These are phyloP conservation scores for Canariomyces notabilis DNA, from an alignment of 2,329 filamentous ascomycete genomes.

Conservation along the genomic window DNA sequence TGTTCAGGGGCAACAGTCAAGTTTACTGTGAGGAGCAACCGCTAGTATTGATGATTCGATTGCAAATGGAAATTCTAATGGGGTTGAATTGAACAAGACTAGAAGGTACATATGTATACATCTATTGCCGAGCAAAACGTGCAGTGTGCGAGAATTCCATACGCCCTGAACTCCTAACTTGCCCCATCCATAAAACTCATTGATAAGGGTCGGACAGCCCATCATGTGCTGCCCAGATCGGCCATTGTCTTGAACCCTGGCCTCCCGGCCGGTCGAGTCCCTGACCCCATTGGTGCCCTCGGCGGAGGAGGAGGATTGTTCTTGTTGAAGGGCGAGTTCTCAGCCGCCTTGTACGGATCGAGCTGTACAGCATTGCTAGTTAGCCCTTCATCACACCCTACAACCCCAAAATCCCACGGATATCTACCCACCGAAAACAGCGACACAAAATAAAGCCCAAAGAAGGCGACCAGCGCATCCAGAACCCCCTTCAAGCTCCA, in stretches of 20 bases:
- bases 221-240: slow-evolving; percentile 35
- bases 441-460: slow-evolving; percentile 57
- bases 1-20: slow-evolving; percentile 1
- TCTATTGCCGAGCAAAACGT: not conserved
- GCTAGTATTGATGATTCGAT: no score
- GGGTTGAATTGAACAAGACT: no score
- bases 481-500: slow-evolving; percentile 41
- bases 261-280: slow-evolving; percentile 30
- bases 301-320: slow-evolving; percentile 36
- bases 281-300: slow-evolving; percentile 10
- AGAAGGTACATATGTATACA: no score
- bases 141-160: not conserved
- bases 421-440: slow-evolving; percentile 52
- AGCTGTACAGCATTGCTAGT: slow-evolving; percentile 37
- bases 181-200: not conserved
- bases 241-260: slow-evolving; percentile 48
- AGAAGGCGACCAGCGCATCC: slow-evolving; percentile 47
- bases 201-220: not conserved
- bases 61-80: no score
- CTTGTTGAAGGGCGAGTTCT: slow-evolving; percentile 55
- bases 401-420: not conserved
- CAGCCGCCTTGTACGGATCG: slow-evolving; percentile 57
- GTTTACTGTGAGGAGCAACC: no score
- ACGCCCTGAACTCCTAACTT: slow-evolving; percentile 8
- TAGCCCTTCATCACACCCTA: not conserved